These are phyloP conservation scores for Periglandula ipomoeae DNA, from an alignment of 2,329 filamentous ascomycete genomes.

Conservation along the genomic window DNA sequence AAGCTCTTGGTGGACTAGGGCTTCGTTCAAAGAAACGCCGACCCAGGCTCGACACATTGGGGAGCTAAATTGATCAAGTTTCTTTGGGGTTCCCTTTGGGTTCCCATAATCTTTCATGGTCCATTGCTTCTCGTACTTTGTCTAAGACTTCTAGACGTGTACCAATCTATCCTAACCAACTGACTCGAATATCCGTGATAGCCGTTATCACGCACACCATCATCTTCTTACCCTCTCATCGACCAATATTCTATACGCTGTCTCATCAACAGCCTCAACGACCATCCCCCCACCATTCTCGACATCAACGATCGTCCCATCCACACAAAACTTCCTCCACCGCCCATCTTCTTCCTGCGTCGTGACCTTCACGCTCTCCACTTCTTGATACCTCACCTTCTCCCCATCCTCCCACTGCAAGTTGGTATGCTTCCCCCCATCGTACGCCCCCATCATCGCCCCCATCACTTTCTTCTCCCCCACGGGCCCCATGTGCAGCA, in stretches of 20 bases:
- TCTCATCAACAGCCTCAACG: conserved; percentile 40
- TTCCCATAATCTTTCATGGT: not conserved
- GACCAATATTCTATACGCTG: conserved; percentile 37
- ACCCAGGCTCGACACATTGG: no score
- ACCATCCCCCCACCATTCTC: conserved; percentile 63
- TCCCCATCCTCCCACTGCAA: conserved; percentile 45
- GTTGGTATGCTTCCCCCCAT: conserved; percentile 44
- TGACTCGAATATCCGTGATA: no score
- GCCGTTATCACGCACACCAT: not conserved
- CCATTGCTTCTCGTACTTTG: no score
- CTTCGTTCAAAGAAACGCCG: no score
- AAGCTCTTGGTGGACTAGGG: conserved; percentile 25
- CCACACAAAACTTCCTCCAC: conserved; percentile 85
- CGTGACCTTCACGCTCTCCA: conserved; percentile 58
- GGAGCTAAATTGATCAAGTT: no score
- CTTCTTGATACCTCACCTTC: conserved; percentile 60
- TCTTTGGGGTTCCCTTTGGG: no score
- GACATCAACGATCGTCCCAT: conserved; percentile 76
- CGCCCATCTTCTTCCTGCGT: conserved; percentile 50
- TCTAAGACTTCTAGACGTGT: no score
- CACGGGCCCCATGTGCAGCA: conserved; percentile 67
- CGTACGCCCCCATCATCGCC: conserved; percentile 61
- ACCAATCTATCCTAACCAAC: no score
- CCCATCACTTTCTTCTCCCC: conserved; percentile 60
- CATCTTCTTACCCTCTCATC: conserved; percentile 17